A percentile compares a stretch with the other conserved stretches of the same genome.
These are phyloP conservation scores for Musa troglodytarum DNA, from an alignment of 176 grass and related monocot species.

Conservation along the genomic window DNA sequence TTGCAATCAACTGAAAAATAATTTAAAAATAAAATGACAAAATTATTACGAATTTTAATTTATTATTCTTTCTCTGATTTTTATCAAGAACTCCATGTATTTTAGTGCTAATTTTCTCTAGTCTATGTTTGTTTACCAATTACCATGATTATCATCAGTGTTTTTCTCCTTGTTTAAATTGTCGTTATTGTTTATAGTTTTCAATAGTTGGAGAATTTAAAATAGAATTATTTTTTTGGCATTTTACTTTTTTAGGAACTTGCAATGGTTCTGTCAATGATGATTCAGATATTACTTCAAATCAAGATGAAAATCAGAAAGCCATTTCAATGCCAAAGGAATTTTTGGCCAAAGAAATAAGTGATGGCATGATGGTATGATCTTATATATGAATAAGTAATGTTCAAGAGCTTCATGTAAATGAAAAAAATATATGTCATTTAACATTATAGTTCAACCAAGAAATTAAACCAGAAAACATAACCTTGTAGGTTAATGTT, in stretches of 20 bases:
- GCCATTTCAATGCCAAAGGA: slow-evolving; percentile 30
- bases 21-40: neutral
- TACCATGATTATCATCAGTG: neutral
- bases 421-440: slow-evolving; percentile 6
- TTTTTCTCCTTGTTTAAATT: neutral
- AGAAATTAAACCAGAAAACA: neutral
- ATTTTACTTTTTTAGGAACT: slow-evolving; percentile 2
- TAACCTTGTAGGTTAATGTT: slow-evolving; percentile 42
- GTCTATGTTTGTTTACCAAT: neutral
- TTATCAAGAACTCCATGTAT: too few species aligned
- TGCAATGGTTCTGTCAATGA: slow-evolving; percentile 13
- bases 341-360: slow-evolving; percentile 45
- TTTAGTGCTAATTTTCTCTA: neutral
- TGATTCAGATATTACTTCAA: slow-evolving; percentile 16
- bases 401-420: neutral
- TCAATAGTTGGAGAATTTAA: neutral
- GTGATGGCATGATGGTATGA: slow-evolving; percentile 54
- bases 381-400: neutral
- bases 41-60: too few species aligned
- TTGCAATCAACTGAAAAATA: too few species aligned
- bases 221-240: neutral
- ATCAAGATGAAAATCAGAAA: slow-evolving; percentile 28
- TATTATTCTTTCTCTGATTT: too few species aligned
- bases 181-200: neutral
- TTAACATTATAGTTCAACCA: neutral